These are phyloP conservation scores for Candida glucosophila DNA, from an alignment of 1,139 yeast species.

Conservation along the genomic window DNA sequence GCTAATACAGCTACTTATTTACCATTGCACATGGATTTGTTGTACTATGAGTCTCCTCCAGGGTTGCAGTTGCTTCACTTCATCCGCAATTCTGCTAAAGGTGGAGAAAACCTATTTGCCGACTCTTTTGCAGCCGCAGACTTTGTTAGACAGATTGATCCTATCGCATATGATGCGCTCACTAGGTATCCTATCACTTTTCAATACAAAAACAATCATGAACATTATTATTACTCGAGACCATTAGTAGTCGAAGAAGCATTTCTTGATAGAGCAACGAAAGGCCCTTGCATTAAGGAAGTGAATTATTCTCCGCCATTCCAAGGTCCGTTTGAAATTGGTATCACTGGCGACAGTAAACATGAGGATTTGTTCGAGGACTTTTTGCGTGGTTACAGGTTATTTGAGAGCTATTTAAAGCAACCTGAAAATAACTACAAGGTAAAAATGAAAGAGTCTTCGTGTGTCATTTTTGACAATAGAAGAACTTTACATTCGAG, in stretches of 20 bases:
- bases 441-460: constrained; percentile 50
- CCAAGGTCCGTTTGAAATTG: constrained; percentile 70
- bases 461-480: constrained; percentile 67
- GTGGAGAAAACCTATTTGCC: constrained; percentile 69
- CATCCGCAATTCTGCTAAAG: constrained; percentile 52
- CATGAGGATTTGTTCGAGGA: constrained; percentile 34
- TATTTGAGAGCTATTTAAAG: constrained; percentile 55
- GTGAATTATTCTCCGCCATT: constrained; percentile 80
- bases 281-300: constrained; percentile 38
- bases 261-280: constrained; percentile 16
- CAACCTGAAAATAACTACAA: constrained; percentile 48
- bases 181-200: constrained; percentile 59
- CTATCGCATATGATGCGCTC: constrained; percentile 59
- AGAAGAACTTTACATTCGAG: constrained; percentile 69
- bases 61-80: constrained; percentile 69
- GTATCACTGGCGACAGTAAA: constrained; percentile 28
- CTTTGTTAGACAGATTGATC: constrained; percentile 44
- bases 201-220: constrained; percentile 59
- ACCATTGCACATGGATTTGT: constrained; percentile 75
- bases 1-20: constrained; percentile 63
- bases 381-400: constrained; percentile 49
- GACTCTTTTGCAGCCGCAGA: constrained; percentile 68
- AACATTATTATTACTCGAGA: constrained; percentile 55
- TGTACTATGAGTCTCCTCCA: constrained; percentile 79
- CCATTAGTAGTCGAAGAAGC: constrained; percentile 60